Percentiles rank a stretch among this genome's conserved stretches.
These are phyloP conservation scores for Wickerhamiella kurtzmanii DNA, from an alignment of 805 yeast genomes.

Conservation along the genomic window DNA sequence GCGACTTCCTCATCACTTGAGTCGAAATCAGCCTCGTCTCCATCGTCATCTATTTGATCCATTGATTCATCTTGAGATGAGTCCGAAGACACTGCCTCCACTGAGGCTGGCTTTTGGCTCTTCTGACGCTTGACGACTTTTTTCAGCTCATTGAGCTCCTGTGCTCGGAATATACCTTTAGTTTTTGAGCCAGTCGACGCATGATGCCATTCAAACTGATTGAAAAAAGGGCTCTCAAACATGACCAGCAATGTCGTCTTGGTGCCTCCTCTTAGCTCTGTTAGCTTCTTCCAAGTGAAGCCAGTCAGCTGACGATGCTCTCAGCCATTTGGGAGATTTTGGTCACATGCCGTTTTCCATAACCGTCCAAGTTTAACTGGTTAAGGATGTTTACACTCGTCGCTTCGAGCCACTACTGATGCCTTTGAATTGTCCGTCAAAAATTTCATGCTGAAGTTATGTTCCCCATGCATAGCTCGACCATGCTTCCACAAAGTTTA, in stretches of 20 bases:
- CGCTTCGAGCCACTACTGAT: no score
- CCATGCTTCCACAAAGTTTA: constrained; percentile 25
- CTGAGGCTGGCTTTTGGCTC: not conserved
- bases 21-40: not conserved
- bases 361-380: no score
- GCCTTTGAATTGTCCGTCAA: no score
- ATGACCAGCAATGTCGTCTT: no score
- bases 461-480: constrained; percentile 9
- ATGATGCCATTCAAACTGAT: constrained; percentile 1
- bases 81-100: not conserved
- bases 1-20: not conserved
- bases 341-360: no score
- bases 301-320: no score
- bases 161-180: not conserved
- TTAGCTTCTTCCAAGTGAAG: no score
- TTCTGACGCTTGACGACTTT: not conserved
- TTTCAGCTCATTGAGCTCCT: not conserved
- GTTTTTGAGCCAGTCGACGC: not conserved
- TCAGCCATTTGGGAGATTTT: no score
- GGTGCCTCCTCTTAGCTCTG: no score
- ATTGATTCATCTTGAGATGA: not conserved
- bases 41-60: not conserved
- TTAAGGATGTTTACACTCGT: no score
- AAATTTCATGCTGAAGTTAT: no score
- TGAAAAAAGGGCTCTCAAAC: constrained; percentile 1